Evolutionary conservation across 2,329 filamentous ascomycete genomes (phyloP), one percentile per base, ranked within the genome.

Genomic region (Pseudocercospora vitis): DNA sequence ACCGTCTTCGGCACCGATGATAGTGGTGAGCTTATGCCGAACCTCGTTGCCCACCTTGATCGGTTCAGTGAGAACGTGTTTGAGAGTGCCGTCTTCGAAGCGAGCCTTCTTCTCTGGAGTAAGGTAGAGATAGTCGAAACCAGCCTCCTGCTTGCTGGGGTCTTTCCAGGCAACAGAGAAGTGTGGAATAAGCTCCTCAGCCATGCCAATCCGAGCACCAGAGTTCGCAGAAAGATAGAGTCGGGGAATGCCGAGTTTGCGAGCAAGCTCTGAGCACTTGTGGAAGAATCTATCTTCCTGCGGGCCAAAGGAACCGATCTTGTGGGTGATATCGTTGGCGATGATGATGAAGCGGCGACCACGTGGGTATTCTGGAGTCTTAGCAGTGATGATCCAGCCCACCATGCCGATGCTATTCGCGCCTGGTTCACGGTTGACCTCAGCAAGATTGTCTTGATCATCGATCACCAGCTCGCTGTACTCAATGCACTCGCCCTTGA

Each of bases 171-270:
- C 94, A 51, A 96, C 91, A 62, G 88, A 94, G 82, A 96, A 97
- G 79, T 95, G 87, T 19, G 92, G 91, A 73, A 99, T 95, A 60
- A 99, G 80, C 79, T 97, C 94, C 65, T 96, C 91, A 57, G 94
- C 94, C 74, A 99, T 87, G 68, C 94, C 94, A 65, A 99, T 89
- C 69, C 94, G 91, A 63, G 94, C 94, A 82, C 94, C 94, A 55
- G 94, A 99, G 82, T 99, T 99, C 71, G 94, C 94, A 71, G 94
- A 99, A 55, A 99, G 80, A 77, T 99, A 99, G 71, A 99, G 92
- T 65, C 94, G 89, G 19, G 94, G 94, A 67, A 99, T 96, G 32
- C 94, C 94, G 58, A 96, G 80, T 79, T 90, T 92, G 66, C 91
- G 86, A 58, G 94, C 94, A 62, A 96, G 81, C 75, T 99, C 91